Percentiles rank a stretch among this genome's conserved stretches.
Conservation (phyloP, 73 alveolate species). For the Paramecium sexaurelia region DNA sequence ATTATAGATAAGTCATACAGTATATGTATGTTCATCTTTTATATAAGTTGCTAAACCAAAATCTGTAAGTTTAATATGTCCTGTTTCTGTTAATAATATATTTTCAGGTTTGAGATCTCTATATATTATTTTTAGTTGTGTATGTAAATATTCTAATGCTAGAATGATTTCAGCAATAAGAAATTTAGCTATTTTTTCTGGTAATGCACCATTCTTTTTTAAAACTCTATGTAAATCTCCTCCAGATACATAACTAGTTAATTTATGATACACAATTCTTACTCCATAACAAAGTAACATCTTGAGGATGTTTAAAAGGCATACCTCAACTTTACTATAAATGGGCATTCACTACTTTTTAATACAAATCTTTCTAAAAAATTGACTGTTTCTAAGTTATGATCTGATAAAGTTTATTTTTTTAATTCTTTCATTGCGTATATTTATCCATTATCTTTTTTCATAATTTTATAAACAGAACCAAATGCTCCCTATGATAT, state of each 20-base stretch:
- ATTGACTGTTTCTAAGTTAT: slow-evolving; percentile 83
- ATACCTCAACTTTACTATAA: slow-evolving; percentile 84
- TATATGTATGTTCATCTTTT: slow-evolving; percentile 2
- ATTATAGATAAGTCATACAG: slow-evolving; percentile 3
- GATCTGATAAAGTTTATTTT: slow-evolving; percentile 79
- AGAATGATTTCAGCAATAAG: slow-evolving; percentile 65
- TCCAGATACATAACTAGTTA: slow-evolving; percentile 34
- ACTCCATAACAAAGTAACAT: slow-evolving; percentile 91
- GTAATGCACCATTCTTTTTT: slow-evolving; percentile 48
- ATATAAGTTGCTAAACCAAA: slow-evolving; percentile 87
- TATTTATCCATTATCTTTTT: slow-evolving; percentile 66
- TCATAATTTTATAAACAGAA: slow-evolving; percentile 69
- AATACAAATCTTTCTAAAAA: slow-evolving; percentile 86
- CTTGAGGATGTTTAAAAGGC: slow-evolving; percentile 86
- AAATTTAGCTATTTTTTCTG: slow-evolving; percentile 57
- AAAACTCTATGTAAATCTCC: slow-evolving; percentile 66
- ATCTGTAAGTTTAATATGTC: slow-evolving; percentile 91
- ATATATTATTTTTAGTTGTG: slow-evolving; percentile 69
- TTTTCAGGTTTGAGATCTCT: slow-evolving; percentile 94
- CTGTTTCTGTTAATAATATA: slow-evolving; percentile 84
- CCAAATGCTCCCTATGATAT: slow-evolving; percentile 73
- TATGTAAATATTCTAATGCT: slow-evolving; percentile 75
- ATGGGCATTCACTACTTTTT: slow-evolving; percentile 83
- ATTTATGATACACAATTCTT: not conserved
- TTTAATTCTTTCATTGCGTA: slow-evolving; percentile 84